phyloP scores from a whole-genome alignment of 2,329 filamentous ascomycete genomes.

The Pseudophaeomoniella oleicola region DNA sequence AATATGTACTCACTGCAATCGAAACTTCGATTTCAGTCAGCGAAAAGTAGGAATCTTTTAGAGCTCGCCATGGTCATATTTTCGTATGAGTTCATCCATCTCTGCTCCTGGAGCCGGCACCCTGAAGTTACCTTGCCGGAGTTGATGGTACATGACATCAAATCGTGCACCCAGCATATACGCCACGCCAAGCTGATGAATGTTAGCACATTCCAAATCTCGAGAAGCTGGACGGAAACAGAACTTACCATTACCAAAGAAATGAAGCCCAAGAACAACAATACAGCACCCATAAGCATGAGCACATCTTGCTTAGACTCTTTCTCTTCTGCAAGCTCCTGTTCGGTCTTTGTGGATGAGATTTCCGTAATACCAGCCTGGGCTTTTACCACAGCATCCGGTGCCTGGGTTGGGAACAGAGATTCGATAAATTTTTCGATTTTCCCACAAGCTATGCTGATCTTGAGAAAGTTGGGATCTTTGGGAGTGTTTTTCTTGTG shows the following conservation, averaged over 20 bases:
- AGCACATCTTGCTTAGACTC: constrained; percentile 44
- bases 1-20: too few relatives aligned
- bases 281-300: constrained; percentile 51
- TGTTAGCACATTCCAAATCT: constrained; percentile 4
- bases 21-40: too few relatives aligned
- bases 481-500: constrained; percentile 86
- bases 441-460: constrained; percentile 80
- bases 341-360: constrained; percentile 22
- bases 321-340: constrained; percentile 33
- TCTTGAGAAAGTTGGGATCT: constrained; percentile 83
- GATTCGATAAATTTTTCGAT: constrained; percentile 59
- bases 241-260: constrained; percentile 63
- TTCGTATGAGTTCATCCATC: constrained; percentile 6
- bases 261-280: constrained; percentile 56
- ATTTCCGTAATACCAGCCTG: constrained; percentile 20
- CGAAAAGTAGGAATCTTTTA: too few relatives aligned
- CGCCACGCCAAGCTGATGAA: constrained; percentile 54
- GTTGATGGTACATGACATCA: constrained; percentile 49
- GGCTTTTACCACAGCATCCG: constrained; percentile 36
- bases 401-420: constrained; percentile 73
- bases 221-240: background rate
- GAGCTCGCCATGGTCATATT: constrained; percentile 24
- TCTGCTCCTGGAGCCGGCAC: constrained; percentile 14
- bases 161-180: constrained; percentile 73
- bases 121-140: constrained; percentile 34